Conservation (phyloP, 2,329 filamentous ascomycete species). For the Calonectria crousiana region DNA sequence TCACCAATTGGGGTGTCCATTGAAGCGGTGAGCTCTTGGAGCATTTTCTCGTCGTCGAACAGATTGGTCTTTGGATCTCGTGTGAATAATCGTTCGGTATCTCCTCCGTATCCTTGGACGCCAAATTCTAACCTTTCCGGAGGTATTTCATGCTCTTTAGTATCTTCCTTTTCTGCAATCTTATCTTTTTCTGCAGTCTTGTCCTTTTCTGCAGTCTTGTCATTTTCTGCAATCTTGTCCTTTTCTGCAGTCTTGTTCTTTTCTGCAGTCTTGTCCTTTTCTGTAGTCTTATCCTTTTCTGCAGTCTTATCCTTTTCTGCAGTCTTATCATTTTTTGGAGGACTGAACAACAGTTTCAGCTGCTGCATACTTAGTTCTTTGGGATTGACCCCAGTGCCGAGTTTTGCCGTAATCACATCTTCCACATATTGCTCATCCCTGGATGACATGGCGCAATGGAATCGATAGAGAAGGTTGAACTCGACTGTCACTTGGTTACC, state of each 20-base stretch:
- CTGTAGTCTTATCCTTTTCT: no score
- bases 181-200: no score
- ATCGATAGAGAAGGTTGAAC: slow-evolving; percentile 52
- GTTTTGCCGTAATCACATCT: slow-evolving; percentile 30
- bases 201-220: no score
- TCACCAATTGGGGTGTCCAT: slow-evolving; percentile 53
- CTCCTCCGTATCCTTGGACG: neutral
- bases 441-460: slow-evolving; percentile 47
- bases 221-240: no score
- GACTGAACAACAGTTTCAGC: no score
- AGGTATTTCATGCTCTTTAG: no score
- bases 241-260: no score
- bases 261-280: no score
- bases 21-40: slow-evolving; percentile 53
- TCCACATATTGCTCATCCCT: slow-evolving; percentile 49
- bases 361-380: neutral
- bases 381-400: neutral
- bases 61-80: slow-evolving; percentile 24
- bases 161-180: no score
- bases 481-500: slow-evolving; percentile 52
- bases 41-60: slow-evolving; percentile 29
- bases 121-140: slow-evolving; percentile 21
- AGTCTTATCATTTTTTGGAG: no score
- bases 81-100: neutral
- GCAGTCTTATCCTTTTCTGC: no score